These are phyloP conservation scores for Cyclaneusma minus DNA, from an alignment of 2,329 filamentous ascomycete genomes.

Conservation along the genomic window DNA sequence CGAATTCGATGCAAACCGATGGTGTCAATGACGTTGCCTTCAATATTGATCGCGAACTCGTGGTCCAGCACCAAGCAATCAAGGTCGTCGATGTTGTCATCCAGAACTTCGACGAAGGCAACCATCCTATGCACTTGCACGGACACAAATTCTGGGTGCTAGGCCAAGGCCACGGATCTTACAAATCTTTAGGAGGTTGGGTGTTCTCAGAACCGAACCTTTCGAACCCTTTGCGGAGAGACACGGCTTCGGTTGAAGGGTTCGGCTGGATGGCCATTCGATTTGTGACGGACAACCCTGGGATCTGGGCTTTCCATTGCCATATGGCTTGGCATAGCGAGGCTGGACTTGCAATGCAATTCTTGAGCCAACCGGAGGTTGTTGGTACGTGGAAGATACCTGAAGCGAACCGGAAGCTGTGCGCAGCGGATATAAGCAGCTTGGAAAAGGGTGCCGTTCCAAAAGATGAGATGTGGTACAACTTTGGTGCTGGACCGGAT, in stretches of 20 bases:
- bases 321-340: slow-evolving; percentile 43
- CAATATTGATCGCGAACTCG: slow-evolving; percentile 28
- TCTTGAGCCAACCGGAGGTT: slow-evolving; percentile 31
- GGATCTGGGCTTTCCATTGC: slow-evolving; percentile 42
- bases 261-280: slow-evolving; percentile 39
- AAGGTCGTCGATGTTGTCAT: slow-evolving; percentile 58
- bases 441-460: slow-evolving; percentile 32
- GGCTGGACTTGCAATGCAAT: slow-evolving; percentile 43
- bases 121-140: slow-evolving; percentile 63
- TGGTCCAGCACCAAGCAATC: slow-evolving; percentile 43
- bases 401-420: slow-evolving; percentile 27
- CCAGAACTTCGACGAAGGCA: slow-evolving; percentile 59
- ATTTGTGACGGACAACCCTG: slow-evolving; percentile 39
- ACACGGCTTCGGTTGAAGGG: slow-evolving; percentile 35
- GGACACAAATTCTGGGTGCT: slow-evolving; percentile 56
- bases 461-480: slow-evolving; percentile 30
- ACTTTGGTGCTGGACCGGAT: slow-evolving; percentile 12
- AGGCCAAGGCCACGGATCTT: slow-evolving; percentile 42
- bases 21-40: slow-evolving; percentile 36
- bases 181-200: slow-evolving; percentile 20
- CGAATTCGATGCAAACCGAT: slow-evolving; percentile 25
- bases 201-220: slow-evolving; percentile 22
- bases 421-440: slow-evolving; percentile 24
- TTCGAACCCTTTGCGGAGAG: slow-evolving; percentile 30
- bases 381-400: slow-evolving; percentile 28